Evolutionary conservation across 129 eudicot species (phyloP), one percentile per base, ranked within the genome.

Genomic region (Artemisia tridentata): DNA sequence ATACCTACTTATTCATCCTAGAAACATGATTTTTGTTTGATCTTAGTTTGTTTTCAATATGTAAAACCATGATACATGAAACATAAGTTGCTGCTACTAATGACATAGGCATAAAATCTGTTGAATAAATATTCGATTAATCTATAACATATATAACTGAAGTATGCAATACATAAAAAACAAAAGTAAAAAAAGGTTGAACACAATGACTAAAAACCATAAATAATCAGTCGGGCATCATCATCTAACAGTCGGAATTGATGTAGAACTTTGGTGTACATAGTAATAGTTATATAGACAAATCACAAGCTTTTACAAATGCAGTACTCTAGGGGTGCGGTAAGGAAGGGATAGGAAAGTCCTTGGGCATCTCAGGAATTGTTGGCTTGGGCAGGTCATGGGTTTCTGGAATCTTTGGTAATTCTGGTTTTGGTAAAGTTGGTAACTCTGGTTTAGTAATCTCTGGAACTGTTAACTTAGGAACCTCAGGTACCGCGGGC

Each of bases 321-420:
- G 49, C 4, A 16, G 16, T 18, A 20, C 23, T 67, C 47, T 63
- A 74, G 45, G 79, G 83, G 50, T 74, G 79, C 9, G 79, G 69
- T 9, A 21, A 52, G 16, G 72, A 62, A 51, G 71, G 79, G 27
- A n/a, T 23, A 38, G 79, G 79, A 8, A 73, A 57, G 79, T 72
- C 75, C 74, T 79, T 77, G 48, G 76, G 67, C 51, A 63, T 23
- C 55, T 29, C 31, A 27, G 31, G 31, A 27, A 38, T 5, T 38
- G 9, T 38, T 38, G 45, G 45, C 45, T 34, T 34, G 1, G 41
- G 41, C 8, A 34, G 41, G 8, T 34, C 41, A 34, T 34, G 41
- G 8, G 8, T 34, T 34, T 34, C 41, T 5, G 41, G 41, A 34
- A 6, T 5, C 41, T 38, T 38, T 38, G 45, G 56, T 51, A 51